Evolutionary conservation across 768 basidiomycete species (phyloP), one percentile per base, ranked within the genome.

Genomic region (Gymnopilus dilepis): DNA sequence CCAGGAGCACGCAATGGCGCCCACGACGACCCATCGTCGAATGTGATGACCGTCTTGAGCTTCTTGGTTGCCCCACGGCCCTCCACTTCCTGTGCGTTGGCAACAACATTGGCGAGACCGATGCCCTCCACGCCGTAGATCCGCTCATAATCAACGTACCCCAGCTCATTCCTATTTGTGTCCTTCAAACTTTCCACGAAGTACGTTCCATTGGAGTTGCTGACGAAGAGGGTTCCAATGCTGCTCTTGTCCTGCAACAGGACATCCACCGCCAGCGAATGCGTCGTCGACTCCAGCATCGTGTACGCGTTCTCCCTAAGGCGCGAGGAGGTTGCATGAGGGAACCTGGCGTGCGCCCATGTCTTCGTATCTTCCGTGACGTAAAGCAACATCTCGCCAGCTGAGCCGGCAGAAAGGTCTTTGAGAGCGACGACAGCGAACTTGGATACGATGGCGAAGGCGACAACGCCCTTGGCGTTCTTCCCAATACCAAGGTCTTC

Each of bases 191-290:
- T 91, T 75, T 96, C 85, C 9, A 95, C 91, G 73, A 99, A 99
- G 75, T 87, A 96, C 13, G 95, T 97, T 3, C 97, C 97, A 67
- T 98, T 96, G 37, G 92, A 94, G 74, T 98, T 97, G 76, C 90
- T 92, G 57, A 97, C 90, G 79, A 98, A 99, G 13, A 99, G 78
- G 2, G 97, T 98, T 2, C 97, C 97, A 42, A 96, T 85, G 3
- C 77, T 72, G 61, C 83, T 80, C 51, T 78, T 74, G 64, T 89
- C 85, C 58, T 88, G 86, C 8, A 92, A 82, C 53, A 97, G 86
- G 47, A 99, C 96, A 70, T 99, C 97, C 38, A 99, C 92, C 4
- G 91, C 94, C 24, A 99, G 83, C 6, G 96, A 98, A 72, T 98
- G 95, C 0, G 89, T 88, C 8, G 94, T 96, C 3, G 90, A 91